Evolutionary conservation across 2,329 filamentous ascomycete genomes (phyloP).

Genomic region (Colletotrichum musae): DNA sequence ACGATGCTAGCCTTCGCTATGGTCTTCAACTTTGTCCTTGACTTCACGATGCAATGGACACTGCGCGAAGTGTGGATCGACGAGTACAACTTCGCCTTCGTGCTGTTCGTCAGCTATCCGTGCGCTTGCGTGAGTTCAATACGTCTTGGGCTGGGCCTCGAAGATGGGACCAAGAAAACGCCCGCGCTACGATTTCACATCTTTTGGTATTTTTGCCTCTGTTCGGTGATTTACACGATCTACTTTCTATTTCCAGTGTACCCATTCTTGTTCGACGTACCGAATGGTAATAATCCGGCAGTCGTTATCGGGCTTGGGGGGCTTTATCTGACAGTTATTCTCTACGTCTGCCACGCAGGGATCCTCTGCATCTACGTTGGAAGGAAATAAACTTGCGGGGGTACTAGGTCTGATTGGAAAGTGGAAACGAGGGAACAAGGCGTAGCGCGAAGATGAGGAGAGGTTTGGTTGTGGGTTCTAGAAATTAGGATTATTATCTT

Average conservation of each 20-base stretch:
- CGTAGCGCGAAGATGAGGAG: too few species aligned
- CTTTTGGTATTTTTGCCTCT: neutral
- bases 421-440: too few species aligned
- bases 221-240: neutral
- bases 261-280: neutral
- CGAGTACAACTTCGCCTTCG: neutral
- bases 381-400: neutral
- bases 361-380: neutral
- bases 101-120: neutral
- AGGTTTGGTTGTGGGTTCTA: too few species aligned
- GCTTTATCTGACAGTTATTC: neutral
- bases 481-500: too few species aligned
- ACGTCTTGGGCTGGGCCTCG: neutral
- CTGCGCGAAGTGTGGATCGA: neutral
- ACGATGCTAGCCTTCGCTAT: neutral
- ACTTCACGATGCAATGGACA: too few species aligned
- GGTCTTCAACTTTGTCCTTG: neutral
- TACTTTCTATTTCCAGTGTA: neutral
- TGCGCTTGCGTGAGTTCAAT: neutral
- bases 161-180: neutral
- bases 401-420: too few species aligned
- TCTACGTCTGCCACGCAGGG: neutral
- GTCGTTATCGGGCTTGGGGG: neutral
- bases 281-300: neutral
- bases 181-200: too few species aligned